phyloP scores from a whole-genome alignment of 169 alveolate species.

The Plasmodium fragile region DNA sequence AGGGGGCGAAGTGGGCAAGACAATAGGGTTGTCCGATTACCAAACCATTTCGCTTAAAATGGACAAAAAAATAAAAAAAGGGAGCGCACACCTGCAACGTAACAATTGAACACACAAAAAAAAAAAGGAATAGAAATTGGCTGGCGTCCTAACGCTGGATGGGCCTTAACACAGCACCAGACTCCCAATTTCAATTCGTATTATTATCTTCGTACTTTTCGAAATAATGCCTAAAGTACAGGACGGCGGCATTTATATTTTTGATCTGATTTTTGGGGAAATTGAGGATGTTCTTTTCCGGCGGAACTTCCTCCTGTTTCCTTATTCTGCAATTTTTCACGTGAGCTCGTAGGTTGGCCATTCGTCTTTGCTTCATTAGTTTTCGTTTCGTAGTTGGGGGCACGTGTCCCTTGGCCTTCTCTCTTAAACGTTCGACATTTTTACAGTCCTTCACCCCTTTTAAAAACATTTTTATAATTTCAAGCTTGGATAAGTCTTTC shows the following conservation, averaged over 20 bases:
- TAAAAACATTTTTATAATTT: constrained; percentile 72
- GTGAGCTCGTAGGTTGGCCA: constrained; percentile 64
- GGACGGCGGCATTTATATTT: constrained; percentile 72
- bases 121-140: background rate
- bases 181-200: background rate
- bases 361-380: constrained; percentile 75
- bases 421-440: constrained; percentile 71
- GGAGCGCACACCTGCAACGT: background rate
- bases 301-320: constrained; percentile 62
- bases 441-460: constrained; percentile 75
- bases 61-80: background rate
- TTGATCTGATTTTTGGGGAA: constrained; percentile 68
- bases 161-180: background rate
- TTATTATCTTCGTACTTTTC: constrained; percentile 38
- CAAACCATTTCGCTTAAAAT: background rate
- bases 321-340: constrained; percentile 50
- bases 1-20: background rate
- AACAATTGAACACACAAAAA: constrained; percentile 8
- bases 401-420: constrained; percentile 62
- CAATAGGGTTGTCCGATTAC: background rate
- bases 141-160: background rate
- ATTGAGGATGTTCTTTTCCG: constrained; percentile 55
- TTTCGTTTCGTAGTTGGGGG: constrained; percentile 68
- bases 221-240: constrained; percentile 65
- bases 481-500: constrained; percentile 60